Evolutionary conservation across 2,329 filamentous ascomycete species (phyloP).

Genomic region (Myriosclerotinia curreyana): DNA sequence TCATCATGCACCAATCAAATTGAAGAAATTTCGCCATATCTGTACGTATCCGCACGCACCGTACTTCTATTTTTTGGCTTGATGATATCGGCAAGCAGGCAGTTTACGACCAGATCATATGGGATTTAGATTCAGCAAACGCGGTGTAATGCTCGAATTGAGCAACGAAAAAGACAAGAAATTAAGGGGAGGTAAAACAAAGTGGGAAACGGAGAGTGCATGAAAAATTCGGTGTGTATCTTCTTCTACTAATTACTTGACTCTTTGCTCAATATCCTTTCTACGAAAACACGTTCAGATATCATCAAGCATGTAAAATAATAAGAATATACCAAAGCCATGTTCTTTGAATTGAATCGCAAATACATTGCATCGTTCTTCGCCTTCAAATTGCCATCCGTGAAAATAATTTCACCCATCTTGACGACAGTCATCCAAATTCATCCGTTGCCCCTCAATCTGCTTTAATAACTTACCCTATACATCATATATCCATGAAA

Average conservation of each 20-base stretch:
- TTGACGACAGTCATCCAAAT: slow-evolving; percentile 59
- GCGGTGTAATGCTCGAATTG: background rate
- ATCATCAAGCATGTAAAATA: slow-evolving; percentile 23
- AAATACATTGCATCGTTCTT: slow-evolving; percentile 18
- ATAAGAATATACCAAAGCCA: slow-evolving; percentile 27
- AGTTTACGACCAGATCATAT: slow-evolving; percentile 23
- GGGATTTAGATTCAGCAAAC: background rate
- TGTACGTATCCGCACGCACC: slow-evolving; percentile 41
- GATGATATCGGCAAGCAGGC: slow-evolving; percentile 38
- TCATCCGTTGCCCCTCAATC: slow-evolving; percentile 57
- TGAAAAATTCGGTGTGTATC: slow-evolving; percentile 27
- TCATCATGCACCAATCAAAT: background rate
- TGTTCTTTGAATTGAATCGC: slow-evolving; percentile 21
- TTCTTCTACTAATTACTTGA: slow-evolving; percentile 24
- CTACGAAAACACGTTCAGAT: slow-evolving; percentile 11
- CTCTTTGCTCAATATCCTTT: slow-evolving; percentile 23
- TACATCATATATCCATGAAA: slow-evolving; percentile 6
- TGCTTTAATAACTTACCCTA: slow-evolving; percentile 26
- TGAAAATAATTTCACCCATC: slow-evolving; percentile 21
- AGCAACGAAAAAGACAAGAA: background rate
- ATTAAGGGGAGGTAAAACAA: background rate
- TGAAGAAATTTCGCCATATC: slow-evolving; percentile 23
- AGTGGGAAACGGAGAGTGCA: slow-evolving; percentile 1
- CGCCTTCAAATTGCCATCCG: background rate
- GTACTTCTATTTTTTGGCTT: slow-evolving; percentile 33